These are phyloP conservation scores for Thalassiosira hispida DNA, from an alignment of 352 stramenopile genomes.

Conservation along the genomic window DNA sequence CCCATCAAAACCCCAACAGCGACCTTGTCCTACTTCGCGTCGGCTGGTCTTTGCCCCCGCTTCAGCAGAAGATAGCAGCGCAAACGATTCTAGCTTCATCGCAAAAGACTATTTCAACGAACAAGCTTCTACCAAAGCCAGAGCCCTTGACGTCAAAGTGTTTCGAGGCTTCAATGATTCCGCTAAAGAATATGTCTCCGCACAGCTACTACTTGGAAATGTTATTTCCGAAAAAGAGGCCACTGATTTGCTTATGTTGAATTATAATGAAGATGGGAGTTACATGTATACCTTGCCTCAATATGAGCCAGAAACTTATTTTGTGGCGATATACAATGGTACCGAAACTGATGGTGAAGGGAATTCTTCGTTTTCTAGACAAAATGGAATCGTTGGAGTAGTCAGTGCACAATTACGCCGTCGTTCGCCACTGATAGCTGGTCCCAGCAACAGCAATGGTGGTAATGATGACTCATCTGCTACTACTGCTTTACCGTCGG, in stretches of 20 bases:
- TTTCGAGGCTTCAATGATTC: constrained; percentile 30
- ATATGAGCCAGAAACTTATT: constrained; percentile 33
- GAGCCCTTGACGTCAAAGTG: constrained; percentile 43
- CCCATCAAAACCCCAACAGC: not conserved
- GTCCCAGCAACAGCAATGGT: constrained; percentile 5
- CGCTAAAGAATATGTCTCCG: constrained; percentile 25
- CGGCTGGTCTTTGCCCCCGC: not conserved
- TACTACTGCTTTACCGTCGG: not conserved
- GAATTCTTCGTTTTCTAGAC: not conserved
- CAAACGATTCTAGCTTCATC: not conserved
- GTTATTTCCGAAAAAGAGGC: constrained; percentile 22
- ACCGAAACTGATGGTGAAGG: constrained; percentile 1
- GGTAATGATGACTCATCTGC: constrained; percentile 16
- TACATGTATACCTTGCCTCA: constrained; percentile 11
- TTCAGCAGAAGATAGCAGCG: not conserved
- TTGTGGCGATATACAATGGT: constrained; percentile 21
- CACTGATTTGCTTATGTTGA: constrained; percentile 30
- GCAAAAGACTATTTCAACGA: constrained; percentile 19
- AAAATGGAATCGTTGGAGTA: constrained; percentile 39
- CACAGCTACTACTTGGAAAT: not conserved
- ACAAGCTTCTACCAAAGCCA: constrained; percentile 13
- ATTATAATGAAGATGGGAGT: constrained; percentile 35
- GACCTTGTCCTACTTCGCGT: not conserved
- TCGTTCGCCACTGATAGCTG: constrained; percentile 13
- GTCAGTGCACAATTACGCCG: constrained; percentile 45